Conservation (phyloP, 805 yeast genomes). For the Sugiyamaella valdiviana region DNA sequence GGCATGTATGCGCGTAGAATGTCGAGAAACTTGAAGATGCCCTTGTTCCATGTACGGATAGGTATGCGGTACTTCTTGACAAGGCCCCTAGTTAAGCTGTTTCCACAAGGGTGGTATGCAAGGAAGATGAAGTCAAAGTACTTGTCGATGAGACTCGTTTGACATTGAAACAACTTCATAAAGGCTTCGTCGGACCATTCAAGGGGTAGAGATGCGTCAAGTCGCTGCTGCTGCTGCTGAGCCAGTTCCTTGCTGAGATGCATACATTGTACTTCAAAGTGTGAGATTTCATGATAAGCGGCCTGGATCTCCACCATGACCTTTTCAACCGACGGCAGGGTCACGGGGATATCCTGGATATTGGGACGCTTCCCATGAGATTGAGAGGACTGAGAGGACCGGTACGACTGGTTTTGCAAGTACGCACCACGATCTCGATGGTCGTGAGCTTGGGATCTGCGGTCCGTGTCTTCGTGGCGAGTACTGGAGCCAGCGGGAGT, state of each 20-base stretch:
- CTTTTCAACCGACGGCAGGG: conserved; percentile 9
- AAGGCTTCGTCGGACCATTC: conserved; percentile 8
- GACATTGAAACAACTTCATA: conserved; percentile 13
- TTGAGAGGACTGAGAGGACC: background rate
- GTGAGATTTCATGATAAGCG: conserved; percentile 20
- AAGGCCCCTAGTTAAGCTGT: conserved; percentile 14
- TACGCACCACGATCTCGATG: too few species aligned
- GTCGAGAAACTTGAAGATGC: conserved; percentile 24
- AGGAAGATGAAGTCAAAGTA: conserved; percentile 23
- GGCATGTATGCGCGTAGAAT: conserved; percentile 17
- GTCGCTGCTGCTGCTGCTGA: background rate
- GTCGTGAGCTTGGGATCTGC: too few species aligned
- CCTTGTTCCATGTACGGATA: conserved; percentile 23
- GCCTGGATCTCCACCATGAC: conserved; percentile 18
- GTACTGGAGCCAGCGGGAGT: too few species aligned
- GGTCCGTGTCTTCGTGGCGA: too few species aligned
- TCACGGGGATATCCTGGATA: conserved; percentile 8
- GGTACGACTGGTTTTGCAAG: background rate
- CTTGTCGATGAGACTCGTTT: conserved; percentile 16
- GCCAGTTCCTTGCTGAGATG: background rate
- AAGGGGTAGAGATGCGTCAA: background rate
- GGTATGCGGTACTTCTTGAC: conserved; percentile 23
- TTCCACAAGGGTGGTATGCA: conserved; percentile 22
- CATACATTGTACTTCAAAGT: conserved; percentile 16
- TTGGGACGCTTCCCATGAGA: background rate